Conservation (phyloP, 257 asterid species). For the Lycium ferocissimum region DNA sequence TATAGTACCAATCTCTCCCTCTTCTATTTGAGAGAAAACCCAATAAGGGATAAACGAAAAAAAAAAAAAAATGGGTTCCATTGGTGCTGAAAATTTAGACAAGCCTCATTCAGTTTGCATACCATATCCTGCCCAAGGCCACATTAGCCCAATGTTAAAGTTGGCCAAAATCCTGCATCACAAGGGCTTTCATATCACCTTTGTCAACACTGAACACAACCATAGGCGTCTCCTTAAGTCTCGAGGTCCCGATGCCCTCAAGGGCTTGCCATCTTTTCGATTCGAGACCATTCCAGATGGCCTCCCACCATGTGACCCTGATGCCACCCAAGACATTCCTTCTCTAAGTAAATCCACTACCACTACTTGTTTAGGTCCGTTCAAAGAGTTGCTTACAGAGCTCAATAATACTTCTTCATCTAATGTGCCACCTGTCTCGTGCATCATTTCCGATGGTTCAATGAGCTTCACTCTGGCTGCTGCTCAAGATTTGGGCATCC, state of each 20-base stretch:
- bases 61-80: slow-evolving; percentile 2
- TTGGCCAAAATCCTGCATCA: slow-evolving; percentile 34
- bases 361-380: slow-evolving; percentile 20
- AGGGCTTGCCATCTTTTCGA: slow-evolving; percentile 30
- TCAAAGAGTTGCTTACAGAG: not conserved
- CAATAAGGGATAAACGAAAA: not conserved
- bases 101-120: slow-evolving; percentile 38
- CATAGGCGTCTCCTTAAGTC: slow-evolving; percentile 28
- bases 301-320: too few species aligned
- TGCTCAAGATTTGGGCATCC: not conserved
- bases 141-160: not conserved
- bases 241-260: slow-evolving; percentile 19
- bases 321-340: not conserved
- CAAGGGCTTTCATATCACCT: slow-evolving; percentile 35
- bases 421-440: not conserved
- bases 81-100: not conserved
- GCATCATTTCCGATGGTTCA: not conserved
- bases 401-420: not conserved
- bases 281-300: not conserved
- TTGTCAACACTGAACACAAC: slow-evolving; percentile 35
- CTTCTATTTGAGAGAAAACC: not conserved
- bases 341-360: not conserved
- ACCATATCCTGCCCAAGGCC: slow-evolving; percentile 40
- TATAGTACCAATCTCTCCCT: not conserved
- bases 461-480: slow-evolving; percentile 12